Base-by-base conservation (phyloP, 2,329 filamentous ascomycete genomes). In the Alternaria dauci region DNA sequence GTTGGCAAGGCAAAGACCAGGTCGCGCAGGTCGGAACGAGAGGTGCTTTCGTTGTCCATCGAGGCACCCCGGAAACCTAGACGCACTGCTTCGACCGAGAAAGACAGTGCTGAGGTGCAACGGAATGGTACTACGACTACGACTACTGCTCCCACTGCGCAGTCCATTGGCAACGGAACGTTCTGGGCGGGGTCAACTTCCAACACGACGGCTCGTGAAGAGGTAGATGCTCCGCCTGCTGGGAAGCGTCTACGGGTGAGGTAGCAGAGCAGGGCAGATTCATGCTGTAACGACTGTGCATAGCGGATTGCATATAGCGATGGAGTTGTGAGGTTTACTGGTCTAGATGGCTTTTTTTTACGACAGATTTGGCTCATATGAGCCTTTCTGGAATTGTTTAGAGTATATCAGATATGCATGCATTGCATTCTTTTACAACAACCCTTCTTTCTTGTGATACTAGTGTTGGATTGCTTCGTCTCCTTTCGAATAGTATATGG, bases 11-110 rank as follows among this genome's bases (percentile, higher is more conserved):
- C 25, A 0, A 43, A 4, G 34, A n/a, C 34, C 56, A 58, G 25
- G 58, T 63, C 8, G 62, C 59, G 34, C 26, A 64, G 59, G 23
- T 56, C 68, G 1, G 64, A 75, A 5, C 63, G 74, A 12, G 73
- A 78, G 43, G 61, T 78, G 20, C 73, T 78, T 48, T 76, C 76
- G 0, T 75, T 78, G 32, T 76, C 75, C 2, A 74, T 78, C 20
- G 73, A 77, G 46, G 74, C 74, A 12, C 76, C 76, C 0, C 71
- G 71, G 60, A 65, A 61, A 16, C 23, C 73, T n/a, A 73, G 73
- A 36, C 38, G 46, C 5, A 70, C 63, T 3, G 55, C 63, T 2
- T 54, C 16, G 2, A 12, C 28, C 14, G 18, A 53, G 5, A 18
- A 28, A 4, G 32, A 8, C 12, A 38, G 16, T 44, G 38, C 3